Conservation (phyloP, 169 alveolate genomes). For the Plasmodium blacklocki region DNA sequence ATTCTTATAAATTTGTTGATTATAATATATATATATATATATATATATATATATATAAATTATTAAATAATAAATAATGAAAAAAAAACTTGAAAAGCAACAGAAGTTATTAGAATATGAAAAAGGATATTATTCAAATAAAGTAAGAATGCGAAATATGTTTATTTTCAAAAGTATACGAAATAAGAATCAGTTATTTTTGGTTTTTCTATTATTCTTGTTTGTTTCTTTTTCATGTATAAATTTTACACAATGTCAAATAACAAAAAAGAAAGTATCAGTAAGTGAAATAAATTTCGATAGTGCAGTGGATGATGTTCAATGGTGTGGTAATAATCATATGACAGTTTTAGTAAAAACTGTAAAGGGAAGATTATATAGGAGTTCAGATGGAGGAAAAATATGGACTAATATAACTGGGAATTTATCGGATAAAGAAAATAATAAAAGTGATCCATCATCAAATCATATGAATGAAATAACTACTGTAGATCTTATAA, state of each 20-base stretch:
- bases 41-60: constrained; percentile 27
- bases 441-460: constrained; percentile 24
- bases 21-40: neutral
- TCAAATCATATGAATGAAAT: constrained; percentile 29
- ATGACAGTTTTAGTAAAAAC: constrained; percentile 88
- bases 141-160: constrained; percentile 17
- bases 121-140: constrained; percentile 24
- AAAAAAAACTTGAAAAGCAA: constrained; percentile 27
- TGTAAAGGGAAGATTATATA: constrained; percentile 87
- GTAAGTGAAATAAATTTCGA: constrained; percentile 91
- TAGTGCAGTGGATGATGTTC: constrained; percentile 88
- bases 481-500: constrained; percentile 82
- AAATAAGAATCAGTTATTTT: constrained; percentile 15
- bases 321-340: constrained; percentile 90
- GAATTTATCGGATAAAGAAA: constrained; percentile 72
- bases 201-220: constrained; percentile 18
- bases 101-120: constrained; percentile 1
- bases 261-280: constrained; percentile 88
- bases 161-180: constrained; percentile 20
- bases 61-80: constrained; percentile 38
- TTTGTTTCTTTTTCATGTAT: constrained; percentile 17
- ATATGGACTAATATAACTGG: constrained; percentile 90
- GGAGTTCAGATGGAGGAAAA: constrained; percentile 89
- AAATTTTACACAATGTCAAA: constrained; percentile 55
- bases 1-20: neutral